A percentile compares a stretch with the other conserved stretches of the same genome.
These are phyloP conservation scores for Podospora pseudopauciseta DNA, from an alignment of 495 filamentous ascomycete species.

Conservation along the genomic window DNA sequence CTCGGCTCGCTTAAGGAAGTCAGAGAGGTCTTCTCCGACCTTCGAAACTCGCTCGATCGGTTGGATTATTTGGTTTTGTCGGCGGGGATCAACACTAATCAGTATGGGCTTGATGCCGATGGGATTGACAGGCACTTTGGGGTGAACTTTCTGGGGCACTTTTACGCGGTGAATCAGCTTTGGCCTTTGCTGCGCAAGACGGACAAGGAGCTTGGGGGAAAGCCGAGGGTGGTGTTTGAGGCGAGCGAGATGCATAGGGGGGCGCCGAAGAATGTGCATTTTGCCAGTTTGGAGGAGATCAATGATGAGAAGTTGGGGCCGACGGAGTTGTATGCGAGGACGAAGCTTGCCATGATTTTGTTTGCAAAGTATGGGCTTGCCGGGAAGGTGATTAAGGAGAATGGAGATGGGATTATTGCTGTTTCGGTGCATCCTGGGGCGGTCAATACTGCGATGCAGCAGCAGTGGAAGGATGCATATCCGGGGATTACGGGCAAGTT, in stretches of 20 bases:
- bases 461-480: conserved; percentile 49
- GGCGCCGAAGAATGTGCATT: conserved; percentile 43
- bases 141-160: conserved; percentile 50
- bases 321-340: conserved; percentile 50
- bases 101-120: conserved; percentile 39
- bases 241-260: conserved; percentile 54
- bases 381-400: conserved; percentile 40
- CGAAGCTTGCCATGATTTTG: conserved; percentile 55
- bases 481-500: conserved; percentile 41
- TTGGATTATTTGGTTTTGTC: conserved; percentile 47
- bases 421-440: conserved; percentile 44
- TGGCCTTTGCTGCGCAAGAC: conserved; percentile 44
- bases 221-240: conserved; percentile 48
- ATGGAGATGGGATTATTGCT: conserved; percentile 40
- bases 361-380: conserved; percentile 46
- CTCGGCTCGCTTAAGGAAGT: conserved; percentile 38
- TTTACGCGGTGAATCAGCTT: conserved; percentile 41
- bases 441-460: conserved; percentile 46
- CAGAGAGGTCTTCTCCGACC: conserved; percentile 35
- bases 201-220: conserved; percentile 27
- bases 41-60: conserved; percentile 31
- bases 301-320: conserved; percentile 52
- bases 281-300: conserved; percentile 50
- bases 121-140: conserved; percentile 51
- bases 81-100: conserved; percentile 49